Conservation (phyloP, 371 early-diverging fungal genomes). For the Mucor circinelloides region DNA sequence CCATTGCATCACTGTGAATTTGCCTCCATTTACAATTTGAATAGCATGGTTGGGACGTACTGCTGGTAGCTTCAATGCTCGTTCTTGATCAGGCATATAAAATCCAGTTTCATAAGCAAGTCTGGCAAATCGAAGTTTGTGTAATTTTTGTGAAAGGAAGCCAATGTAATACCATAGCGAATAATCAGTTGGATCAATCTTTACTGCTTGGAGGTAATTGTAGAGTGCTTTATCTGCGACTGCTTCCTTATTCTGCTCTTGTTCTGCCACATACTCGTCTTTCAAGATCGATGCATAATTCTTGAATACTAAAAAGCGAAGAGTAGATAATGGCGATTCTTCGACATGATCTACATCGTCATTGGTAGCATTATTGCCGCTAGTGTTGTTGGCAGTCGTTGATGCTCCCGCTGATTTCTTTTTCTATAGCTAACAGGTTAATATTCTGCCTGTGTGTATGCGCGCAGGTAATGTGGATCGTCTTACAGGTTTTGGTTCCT, state of each 20-base stretch:
- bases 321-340: constrained; percentile 25
- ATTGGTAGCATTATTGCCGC: background rate
- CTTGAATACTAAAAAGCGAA: constrained; percentile 61
- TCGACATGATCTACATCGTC: constrained; percentile 4
- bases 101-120: constrained; percentile 56
- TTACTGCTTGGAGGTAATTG: constrained; percentile 57
- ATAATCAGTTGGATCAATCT: constrained; percentile 58
- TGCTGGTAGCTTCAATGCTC: background rate
- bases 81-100: constrained; percentile 10
- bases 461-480: background rate
- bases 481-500: constrained; percentile 36
- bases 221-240: constrained; percentile 44
- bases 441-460: background rate
- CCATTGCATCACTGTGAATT: constrained; percentile 55
- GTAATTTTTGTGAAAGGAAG: constrained; percentile 35
- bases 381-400: background rate
- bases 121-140: constrained; percentile 51
- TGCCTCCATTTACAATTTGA: constrained; percentile 6
- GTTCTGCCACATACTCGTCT: constrained; percentile 28
- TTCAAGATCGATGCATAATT: constrained; percentile 65
- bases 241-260: constrained; percentile 11
- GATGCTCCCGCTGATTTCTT: constrained; percentile 3
- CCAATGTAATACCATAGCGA: constrained; percentile 62
- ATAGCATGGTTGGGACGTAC: constrained; percentile 12
- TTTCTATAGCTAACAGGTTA: background rate